Conservation (phyloP, 106 monocot genomes). For the Phalaenopsis equestris region DNA sequence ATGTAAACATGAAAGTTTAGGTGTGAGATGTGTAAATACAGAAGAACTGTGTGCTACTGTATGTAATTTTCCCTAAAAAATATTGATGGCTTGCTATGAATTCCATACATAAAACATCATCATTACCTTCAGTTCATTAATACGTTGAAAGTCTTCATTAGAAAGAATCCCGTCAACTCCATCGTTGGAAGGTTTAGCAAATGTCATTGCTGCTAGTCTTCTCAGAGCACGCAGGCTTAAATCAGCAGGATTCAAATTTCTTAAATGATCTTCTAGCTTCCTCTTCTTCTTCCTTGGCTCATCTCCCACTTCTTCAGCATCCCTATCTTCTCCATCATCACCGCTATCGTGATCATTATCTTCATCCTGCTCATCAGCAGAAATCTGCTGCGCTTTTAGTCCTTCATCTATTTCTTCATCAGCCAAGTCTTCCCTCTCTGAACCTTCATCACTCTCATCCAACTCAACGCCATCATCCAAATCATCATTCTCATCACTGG, state of each 20-base stretch:
- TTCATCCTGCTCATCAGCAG: slow-evolving; percentile 8
- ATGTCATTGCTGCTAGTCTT: slow-evolving; percentile 49
- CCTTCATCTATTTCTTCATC: slow-evolving; percentile 10
- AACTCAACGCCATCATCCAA: slow-evolving; percentile 10
- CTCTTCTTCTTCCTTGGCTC: slow-evolving; percentile 44
- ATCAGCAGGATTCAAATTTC: slow-evolving; percentile 46
- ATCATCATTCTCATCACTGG: slow-evolving; percentile 13
- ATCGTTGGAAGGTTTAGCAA: slow-evolving; percentile 14
- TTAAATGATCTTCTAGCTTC: slow-evolving; percentile 49
- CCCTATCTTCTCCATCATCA: slow-evolving; percentile 20
- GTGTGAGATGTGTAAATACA: too few relatives aligned
- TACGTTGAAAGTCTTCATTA: slow-evolving; percentile 86
- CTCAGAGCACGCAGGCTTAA: slow-evolving; percentile 74
- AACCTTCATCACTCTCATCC: slow-evolving; percentile 8
- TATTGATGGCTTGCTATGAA: neutral
- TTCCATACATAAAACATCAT: neutral
- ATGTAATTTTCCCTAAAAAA: neutral
- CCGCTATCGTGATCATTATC: slow-evolving; percentile 24
- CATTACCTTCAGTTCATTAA: slow-evolving; percentile 78
- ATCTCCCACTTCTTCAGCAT: slow-evolving; percentile 14
- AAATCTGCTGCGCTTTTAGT: neutral
- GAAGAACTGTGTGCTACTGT: too few relatives aligned
- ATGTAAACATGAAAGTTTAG: too few relatives aligned
- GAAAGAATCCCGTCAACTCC: slow-evolving; percentile 62
- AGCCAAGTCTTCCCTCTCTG: slow-evolving; percentile 6